Evolutionary conservation across 208 protist species (phyloP).

Genomic region (Leptomonas seymouri): DNA sequence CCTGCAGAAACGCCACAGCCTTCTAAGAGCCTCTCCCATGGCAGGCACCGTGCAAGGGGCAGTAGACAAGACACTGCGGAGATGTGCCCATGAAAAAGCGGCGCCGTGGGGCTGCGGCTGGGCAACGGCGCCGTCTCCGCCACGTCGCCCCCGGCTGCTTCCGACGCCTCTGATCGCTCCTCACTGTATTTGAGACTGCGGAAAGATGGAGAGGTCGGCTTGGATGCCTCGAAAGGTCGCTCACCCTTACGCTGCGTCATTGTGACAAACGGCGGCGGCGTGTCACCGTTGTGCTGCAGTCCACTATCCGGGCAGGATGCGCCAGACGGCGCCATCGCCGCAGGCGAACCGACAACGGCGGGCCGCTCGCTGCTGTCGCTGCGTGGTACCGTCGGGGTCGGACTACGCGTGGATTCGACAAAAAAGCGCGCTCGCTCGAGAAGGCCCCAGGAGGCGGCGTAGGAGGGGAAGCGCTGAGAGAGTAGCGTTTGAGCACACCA

Average conservation of each 20-base stretch:
- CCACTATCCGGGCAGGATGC: neutral
- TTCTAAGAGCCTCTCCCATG: conserved; percentile 28
- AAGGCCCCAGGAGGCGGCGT: conserved; percentile 29
- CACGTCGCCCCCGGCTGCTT: neutral
- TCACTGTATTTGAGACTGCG: conserved; percentile 25
- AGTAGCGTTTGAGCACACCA: conserved; percentile 40
- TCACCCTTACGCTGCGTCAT: conserved; percentile 30
- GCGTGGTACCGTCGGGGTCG: conserved; percentile 37
- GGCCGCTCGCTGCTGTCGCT: conserved; percentile 12
- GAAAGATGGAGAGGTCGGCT: neutral
- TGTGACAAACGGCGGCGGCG: conserved; percentile 21
- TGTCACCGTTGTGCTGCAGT: conserved; percentile 6
- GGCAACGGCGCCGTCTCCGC: neutral
- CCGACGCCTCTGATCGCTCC: neutral
- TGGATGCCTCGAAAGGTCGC: conserved; percentile 9
- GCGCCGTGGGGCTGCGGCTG: neutral
- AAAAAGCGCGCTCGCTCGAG: conserved; percentile 33
- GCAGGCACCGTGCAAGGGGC: conserved; percentile 11
- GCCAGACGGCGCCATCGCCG: neutral
- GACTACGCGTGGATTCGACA: conserved; percentile 33
- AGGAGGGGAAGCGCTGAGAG: conserved; percentile 45
- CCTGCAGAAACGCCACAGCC: conserved; percentile 1
- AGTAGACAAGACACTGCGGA: neutral
- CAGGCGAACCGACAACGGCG: neutral
- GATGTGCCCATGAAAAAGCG: neutral